A percentile compares a stretch with the other conserved stretches of the same genome.
These are phyloP conservation scores for Mortierella hygrophila DNA, from an alignment of 192 early-diverging fungal species.

Conservation along the genomic window DNA sequence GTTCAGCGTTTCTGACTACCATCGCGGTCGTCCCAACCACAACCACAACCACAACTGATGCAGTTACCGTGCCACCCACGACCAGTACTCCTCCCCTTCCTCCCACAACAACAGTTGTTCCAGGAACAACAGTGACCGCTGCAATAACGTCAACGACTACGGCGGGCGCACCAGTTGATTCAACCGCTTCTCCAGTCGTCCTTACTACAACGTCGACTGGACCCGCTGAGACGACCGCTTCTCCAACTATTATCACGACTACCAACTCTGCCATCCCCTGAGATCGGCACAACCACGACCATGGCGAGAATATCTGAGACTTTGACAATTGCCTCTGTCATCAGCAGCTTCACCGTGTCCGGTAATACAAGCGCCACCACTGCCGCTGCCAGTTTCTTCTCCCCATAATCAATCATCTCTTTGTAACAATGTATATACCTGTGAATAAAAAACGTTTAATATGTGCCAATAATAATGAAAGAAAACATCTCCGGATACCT, in stretches of 20 bases:
- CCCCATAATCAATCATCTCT: background rate
- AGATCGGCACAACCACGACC: background rate
- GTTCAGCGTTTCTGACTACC: background rate
- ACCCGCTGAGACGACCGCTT: background rate
- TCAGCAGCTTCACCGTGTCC: background rate
- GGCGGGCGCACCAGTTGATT: no score
- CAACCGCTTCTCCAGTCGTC: no score
- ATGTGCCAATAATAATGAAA: slow-evolving; percentile 3
- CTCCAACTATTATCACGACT: background rate
- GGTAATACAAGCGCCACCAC: background rate
- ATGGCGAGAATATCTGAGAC: background rate
- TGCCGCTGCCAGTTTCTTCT: background rate
- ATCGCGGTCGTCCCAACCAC: background rate
- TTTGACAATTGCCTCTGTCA: background rate
- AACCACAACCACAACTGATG: background rate
- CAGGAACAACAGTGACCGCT: background rate
- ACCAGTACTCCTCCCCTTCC: background rate
- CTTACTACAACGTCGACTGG: background rate
- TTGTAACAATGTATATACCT: background rate
- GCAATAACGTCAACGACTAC: no score
- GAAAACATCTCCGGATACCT: background rate
- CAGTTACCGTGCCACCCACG: background rate
- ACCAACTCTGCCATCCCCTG: background rate
- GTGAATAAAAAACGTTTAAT: slow-evolving; percentile 1
- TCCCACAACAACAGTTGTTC: no score